These are phyloP conservation scores for Boletellus ananas DNA, from an alignment of 768 basidiomycete species.

Conservation along the genomic window DNA sequence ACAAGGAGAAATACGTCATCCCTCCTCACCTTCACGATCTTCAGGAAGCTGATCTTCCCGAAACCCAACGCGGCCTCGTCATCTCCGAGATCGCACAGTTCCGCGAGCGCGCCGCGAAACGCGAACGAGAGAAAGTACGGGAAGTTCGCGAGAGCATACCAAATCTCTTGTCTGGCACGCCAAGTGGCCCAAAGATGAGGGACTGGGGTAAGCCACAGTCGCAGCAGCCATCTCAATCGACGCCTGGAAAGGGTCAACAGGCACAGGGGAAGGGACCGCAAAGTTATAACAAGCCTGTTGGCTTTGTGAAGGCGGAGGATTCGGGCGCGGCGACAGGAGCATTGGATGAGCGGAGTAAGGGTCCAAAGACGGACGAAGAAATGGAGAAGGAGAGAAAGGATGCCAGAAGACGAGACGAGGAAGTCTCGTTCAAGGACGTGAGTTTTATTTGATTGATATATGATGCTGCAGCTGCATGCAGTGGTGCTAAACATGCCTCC, in stretches of 20 bases:
- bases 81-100: slow-evolving; percentile 97
- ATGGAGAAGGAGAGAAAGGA: slow-evolving; percentile 80
- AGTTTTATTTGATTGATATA: slow-evolving; percentile 25
- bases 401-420: slow-evolving; percentile 71
- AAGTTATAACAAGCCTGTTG: slow-evolving; percentile 72
- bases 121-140: slow-evolving; percentile 83
- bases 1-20: slow-evolving; percentile 85
- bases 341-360: slow-evolving; percentile 35
- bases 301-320: slow-evolving; percentile 75
- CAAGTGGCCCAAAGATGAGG: slow-evolving; percentile 72
- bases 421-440: slow-evolving; percentile 83
- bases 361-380: slow-evolving; percentile 79
- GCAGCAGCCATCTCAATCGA: slow-evolving; percentile 35
- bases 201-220: slow-evolving; percentile 68
- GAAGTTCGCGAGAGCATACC: slow-evolving; percentile 65
- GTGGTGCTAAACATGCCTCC: not conserved
- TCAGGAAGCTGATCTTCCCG: slow-evolving; percentile 94
- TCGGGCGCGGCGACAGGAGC: slow-evolving; percentile 35
- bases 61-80: slow-evolving; percentile 86
- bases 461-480: not conserved
- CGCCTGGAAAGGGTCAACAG: slow-evolving; percentile 39
- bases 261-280: slow-evolving; percentile 68
- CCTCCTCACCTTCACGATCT: slow-evolving; percentile 97
- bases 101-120: slow-evolving; percentile 87
- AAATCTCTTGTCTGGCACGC: slow-evolving; percentile 38